phyloP scores from a whole-genome alignment of 345 rosid species.

The Eucalyptus pauciflora region DNA sequence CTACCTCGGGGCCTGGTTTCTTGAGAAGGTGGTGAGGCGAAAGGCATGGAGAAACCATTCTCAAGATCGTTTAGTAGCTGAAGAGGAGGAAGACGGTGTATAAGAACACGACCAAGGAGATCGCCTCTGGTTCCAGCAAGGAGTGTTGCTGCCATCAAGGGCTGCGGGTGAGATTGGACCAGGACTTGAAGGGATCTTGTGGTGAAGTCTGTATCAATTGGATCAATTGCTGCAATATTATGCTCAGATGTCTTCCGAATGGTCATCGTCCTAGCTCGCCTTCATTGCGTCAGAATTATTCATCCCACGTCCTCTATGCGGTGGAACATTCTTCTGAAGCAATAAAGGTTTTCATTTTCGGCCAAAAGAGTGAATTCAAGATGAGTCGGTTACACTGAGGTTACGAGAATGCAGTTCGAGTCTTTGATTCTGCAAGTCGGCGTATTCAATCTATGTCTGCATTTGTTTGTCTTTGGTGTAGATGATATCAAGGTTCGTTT shows the following conservation, averaged over 20 bases:
- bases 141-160: not conserved
- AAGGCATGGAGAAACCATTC: not conserved
- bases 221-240: not conserved
- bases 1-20: not conserved
- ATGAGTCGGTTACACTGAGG: not conserved
- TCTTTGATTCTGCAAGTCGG: accelerated
- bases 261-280: not conserved
- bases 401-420: accelerated
- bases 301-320: not conserved
- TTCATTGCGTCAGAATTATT: not conserved
- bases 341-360: not conserved
- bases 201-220: not conserved
- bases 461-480: not conserved
- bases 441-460: not conserved
- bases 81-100: not conserved
- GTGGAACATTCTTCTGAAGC: not conserved
- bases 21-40: not conserved
- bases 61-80: not conserved
- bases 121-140: not conserved
- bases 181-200: not conserved
- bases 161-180: not conserved
- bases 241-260: not conserved
- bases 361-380: not conserved
- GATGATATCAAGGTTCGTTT: accelerated
- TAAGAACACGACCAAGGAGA: not conserved